Evolutionary conservation across 441 rosid species (phyloP).

Genomic region (Hura crepitans): DNA sequence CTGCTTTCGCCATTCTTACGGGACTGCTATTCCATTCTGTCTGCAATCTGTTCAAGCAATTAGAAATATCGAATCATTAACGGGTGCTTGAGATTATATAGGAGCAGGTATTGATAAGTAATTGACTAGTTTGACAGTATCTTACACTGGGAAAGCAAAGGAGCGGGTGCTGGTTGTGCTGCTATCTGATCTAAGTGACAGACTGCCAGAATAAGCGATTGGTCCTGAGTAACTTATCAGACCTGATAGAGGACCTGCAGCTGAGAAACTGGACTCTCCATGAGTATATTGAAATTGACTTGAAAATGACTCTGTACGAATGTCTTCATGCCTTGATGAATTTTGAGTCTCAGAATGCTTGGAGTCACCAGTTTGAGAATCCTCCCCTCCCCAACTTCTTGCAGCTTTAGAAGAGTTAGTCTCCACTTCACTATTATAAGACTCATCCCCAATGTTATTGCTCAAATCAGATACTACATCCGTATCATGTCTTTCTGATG

Average conservation of each 20-base stretch:
- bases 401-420: conserved; percentile 25
- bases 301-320: conserved; percentile 23
- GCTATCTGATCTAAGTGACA: conserved; percentile 76
- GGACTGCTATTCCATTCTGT: conserved; percentile 91
- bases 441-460: conserved; percentile 11
- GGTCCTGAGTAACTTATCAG: conserved; percentile 63
- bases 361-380: conserved; percentile 15
- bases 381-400: conserved; percentile 22
- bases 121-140: conserved; percentile 1
- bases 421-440: conserved; percentile 26
- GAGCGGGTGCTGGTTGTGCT: conserved; percentile 88
- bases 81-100: not conserved
- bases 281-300: conserved; percentile 26
- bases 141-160: conserved; percentile 80
- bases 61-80: not conserved
- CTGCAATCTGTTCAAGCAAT: conserved; percentile 53
- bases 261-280: conserved; percentile 79
- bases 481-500: conserved; percentile 15
- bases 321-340: conserved; percentile 24
- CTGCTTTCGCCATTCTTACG: conserved; percentile 77
- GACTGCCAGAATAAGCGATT: conserved; percentile 62
- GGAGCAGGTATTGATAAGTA: not conserved
- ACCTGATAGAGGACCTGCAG: conserved; percentile 50
- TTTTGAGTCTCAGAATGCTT: conserved; percentile 16
- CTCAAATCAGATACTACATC: conserved; percentile 21